These are phyloP conservation scores for Galerina marginata DNA, from an alignment of 768 basidiomycete genomes.

Conservation along the genomic window DNA sequence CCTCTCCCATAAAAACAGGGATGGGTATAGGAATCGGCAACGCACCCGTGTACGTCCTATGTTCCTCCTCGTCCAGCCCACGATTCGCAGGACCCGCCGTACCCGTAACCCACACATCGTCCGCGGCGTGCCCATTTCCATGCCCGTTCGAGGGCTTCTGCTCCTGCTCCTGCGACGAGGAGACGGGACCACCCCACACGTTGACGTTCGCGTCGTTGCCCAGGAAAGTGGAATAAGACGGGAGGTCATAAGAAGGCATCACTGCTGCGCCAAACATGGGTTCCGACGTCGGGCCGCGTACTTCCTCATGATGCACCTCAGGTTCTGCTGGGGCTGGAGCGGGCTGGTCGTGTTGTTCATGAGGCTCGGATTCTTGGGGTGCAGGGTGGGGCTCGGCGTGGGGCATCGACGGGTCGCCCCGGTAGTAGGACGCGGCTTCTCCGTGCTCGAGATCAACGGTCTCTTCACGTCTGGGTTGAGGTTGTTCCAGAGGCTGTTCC, in stretches of 20 bases:
- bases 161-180: no score
- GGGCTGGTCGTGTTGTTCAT: no score
- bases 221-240: constrained; percentile 7
- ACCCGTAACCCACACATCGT: constrained; percentile 10
- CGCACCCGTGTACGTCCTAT: neutral
- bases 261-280: constrained; percentile 17
- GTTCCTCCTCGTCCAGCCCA: constrained; percentile 2
- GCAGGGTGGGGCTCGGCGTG: constrained; percentile 8
- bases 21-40: constrained; percentile 20
- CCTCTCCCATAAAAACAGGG: neutral
- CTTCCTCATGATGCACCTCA: constrained; percentile 1
- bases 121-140: neutral
- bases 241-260: constrained; percentile 17
- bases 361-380: neutral
- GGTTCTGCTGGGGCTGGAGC: neutral
- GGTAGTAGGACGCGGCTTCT: constrained; percentile 17
- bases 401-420: constrained; percentile 13
- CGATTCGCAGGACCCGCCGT: neutral
- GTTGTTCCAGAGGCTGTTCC: neutral
- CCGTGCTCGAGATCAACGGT: neutral
- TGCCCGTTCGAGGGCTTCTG: neutral
- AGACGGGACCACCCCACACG: no score
- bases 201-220: constrained; percentile 4
- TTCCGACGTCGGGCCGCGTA: neutral
- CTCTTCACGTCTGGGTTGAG: neutral